Evolutionary conservation across 805 yeast species (phyloP).

Genomic region (Lachancea sp.): DNA sequence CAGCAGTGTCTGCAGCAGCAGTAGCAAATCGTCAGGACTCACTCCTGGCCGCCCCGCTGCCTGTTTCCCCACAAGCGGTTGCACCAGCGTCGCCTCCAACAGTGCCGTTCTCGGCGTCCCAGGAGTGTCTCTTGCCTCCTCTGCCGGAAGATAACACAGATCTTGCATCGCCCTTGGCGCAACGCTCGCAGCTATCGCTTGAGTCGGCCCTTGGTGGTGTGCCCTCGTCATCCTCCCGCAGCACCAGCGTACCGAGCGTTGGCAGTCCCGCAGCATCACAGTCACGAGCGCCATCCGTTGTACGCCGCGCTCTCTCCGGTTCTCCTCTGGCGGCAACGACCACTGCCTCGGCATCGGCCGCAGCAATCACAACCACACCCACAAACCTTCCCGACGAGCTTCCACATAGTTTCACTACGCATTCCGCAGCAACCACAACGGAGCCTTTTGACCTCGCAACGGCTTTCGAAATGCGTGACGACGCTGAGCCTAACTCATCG

Average conservation of each 20-base stretch:
- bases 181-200: background rate
- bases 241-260: background rate
- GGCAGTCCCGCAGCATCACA: background rate
- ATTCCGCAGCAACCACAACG: background rate
- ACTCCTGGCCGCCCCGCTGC: too few relatives aligned
- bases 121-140: slow-evolving; percentile 11
- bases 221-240: background rate
- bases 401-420: background rate
- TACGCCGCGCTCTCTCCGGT: background rate
- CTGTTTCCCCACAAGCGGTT: background rate
- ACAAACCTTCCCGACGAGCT: background rate
- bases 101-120: background rate
- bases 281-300: background rate
- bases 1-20: too few relatives aligned
- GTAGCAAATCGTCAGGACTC: too few relatives aligned
- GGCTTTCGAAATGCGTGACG: slow-evolving; percentile 5
- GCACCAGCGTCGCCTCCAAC: background rate
- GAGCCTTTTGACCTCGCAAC: slow-evolving; percentile 1
- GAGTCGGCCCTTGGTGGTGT: background rate
- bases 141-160: slow-evolving; percentile 10
- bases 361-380: too few relatives aligned
- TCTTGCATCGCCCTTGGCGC: slow-evolving; percentile 3
- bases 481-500: slow-evolving; percentile 13
- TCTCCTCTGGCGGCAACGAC: slow-evolving; percentile 1
- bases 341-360: too few relatives aligned